Evolutionary conservation across 176 grass and related monocot genomes (phyloP).

Genomic region (Carex scoparia): DNA sequence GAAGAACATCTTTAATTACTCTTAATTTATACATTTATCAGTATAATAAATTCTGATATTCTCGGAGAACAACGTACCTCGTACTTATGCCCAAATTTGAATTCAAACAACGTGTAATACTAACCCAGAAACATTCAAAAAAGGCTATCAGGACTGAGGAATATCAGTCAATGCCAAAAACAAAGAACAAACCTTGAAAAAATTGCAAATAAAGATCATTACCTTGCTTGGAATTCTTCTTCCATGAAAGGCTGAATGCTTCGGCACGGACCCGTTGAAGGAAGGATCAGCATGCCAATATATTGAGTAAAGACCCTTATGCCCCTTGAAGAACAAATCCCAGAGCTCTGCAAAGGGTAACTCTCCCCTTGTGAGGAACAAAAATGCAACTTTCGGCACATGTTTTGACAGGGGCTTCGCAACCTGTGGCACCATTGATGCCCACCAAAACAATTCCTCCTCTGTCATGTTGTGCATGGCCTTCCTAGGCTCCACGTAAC

Average conservation of each 20-base stretch:
- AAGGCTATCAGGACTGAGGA: not conserved
- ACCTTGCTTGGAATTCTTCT: conserved; percentile 82
- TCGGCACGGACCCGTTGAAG: conserved; percentile 38
- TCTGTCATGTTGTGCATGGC: conserved; percentile 22
- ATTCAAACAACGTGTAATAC: not conserved
- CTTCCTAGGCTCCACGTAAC: not conserved
- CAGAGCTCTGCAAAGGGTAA: conserved; percentile 71
- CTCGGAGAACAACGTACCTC: not conserved
- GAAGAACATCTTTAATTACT: not conserved
- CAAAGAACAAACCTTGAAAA: not conserved
- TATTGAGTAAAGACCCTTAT: conserved; percentile 54
- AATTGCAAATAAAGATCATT: conserved; percentile 13
- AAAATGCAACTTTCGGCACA: conserved; percentile 62
- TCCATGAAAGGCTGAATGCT: conserved; percentile 51
- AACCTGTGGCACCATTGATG: conserved; percentile 41
- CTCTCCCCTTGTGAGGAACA: conserved; percentile 62
- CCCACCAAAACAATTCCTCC: conserved; percentile 45
- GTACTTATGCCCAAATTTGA: not conserved
- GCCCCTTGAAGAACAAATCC: conserved; percentile 78
- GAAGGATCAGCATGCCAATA: conserved; percentile 68
- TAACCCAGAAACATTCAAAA: not conserved
- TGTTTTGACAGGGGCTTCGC: not conserved
- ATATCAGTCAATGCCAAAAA: not conserved
- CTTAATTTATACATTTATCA: not conserved
- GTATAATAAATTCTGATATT: not conserved